Percentiles rank a stretch among this genome's conserved stretches.
Conservation (phyloP, 2,329 filamentous ascomycete species). For the Diplodia corticola region DNA sequence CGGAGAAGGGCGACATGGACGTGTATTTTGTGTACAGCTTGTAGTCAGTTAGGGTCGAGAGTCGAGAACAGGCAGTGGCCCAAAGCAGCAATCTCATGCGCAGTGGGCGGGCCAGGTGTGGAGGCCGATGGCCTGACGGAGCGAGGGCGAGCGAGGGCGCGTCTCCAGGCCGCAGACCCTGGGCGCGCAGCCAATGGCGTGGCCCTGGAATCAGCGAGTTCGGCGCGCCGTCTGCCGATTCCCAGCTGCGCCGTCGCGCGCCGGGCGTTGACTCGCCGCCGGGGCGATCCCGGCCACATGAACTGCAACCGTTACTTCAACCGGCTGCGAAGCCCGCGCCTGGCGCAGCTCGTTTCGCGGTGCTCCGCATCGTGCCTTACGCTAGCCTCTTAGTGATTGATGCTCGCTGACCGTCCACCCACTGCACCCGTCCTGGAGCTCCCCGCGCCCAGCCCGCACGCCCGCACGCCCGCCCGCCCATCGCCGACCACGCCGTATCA, state of each 20-base stretch:
- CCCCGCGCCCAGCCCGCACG: conserved; percentile 3
- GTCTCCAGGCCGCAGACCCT: neutral
- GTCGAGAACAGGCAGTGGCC: neutral
- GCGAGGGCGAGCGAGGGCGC: neutral
- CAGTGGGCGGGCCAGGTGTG: neutral
- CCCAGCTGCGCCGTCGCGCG: neutral
- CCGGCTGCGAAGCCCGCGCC: conserved; percentile 6
- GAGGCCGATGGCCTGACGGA: neutral
- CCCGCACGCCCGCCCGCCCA: neutral
- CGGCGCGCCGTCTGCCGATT: neutral
- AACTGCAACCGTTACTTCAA: conserved; percentile 14
- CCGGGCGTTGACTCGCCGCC: conserved; percentile 4
- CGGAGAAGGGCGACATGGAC: conserved; percentile 23
- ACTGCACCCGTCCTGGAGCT: too few relatives aligned
- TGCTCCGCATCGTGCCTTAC: conserved; percentile 11
- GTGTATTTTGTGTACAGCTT: conserved; percentile 20
- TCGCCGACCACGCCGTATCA: conserved; percentile 4
- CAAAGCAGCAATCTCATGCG: neutral
- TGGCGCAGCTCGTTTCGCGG: neutral
- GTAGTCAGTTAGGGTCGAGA: neutral
- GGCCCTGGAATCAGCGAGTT: neutral
- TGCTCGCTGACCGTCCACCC: neutral
- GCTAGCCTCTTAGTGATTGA: conserved; percentile 22
- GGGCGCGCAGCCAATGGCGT: neutral
- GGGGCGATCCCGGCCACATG: neutral